Conservation (phyloP, 768 basidiomycete genomes). For the Kwoniella pini region DNA sequence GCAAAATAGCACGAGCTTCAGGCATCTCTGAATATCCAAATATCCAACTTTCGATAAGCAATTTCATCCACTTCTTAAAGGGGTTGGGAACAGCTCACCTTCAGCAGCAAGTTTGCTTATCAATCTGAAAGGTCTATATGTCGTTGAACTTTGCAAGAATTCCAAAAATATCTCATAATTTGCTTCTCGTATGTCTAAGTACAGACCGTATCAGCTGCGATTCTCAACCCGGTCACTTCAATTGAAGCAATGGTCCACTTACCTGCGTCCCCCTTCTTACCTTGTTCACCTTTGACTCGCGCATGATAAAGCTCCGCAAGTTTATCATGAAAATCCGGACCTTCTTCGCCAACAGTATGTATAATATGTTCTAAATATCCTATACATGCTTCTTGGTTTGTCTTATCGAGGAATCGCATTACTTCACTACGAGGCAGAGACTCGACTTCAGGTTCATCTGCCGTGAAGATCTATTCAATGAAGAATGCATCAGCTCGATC, state of each 20-base stretch:
- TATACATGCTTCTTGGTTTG: conserved; percentile 63
- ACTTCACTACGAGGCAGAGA: conserved; percentile 72
- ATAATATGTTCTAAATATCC: conserved; percentile 86
- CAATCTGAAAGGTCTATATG: conserved; percentile 75
- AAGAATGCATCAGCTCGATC: not conserved
- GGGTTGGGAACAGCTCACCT: conserved; percentile 59
- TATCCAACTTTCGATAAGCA: not conserved
- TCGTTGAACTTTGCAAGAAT: conserved; percentile 71
- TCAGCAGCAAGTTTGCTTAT: conserved; percentile 79
- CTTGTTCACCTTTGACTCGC: conserved; percentile 58
- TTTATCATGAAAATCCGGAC: conserved; percentile 77
- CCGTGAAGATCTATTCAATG: conserved; percentile 76
- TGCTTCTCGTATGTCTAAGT: conserved; percentile 59
- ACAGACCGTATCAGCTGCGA: not conserved
- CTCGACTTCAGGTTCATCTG: conserved; percentile 78
- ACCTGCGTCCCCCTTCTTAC: conserved; percentile 61
- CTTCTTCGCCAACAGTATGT: conserved; percentile 68
- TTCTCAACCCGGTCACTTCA: not conserved
- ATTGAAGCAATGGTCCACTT: conserved; percentile 45
- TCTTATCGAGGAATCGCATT: conserved; percentile 71
- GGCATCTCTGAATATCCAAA: conserved; percentile 65
- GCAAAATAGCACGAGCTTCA: conserved; percentile 86
- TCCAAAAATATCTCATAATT: conserved; percentile 74
- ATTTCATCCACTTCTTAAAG: not conserved
- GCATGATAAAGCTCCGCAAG: conserved; percentile 82